These are phyloP conservation scores for Suillus americanus DNA, from an alignment of 768 basidiomycete species.

Conservation along the genomic window DNA sequence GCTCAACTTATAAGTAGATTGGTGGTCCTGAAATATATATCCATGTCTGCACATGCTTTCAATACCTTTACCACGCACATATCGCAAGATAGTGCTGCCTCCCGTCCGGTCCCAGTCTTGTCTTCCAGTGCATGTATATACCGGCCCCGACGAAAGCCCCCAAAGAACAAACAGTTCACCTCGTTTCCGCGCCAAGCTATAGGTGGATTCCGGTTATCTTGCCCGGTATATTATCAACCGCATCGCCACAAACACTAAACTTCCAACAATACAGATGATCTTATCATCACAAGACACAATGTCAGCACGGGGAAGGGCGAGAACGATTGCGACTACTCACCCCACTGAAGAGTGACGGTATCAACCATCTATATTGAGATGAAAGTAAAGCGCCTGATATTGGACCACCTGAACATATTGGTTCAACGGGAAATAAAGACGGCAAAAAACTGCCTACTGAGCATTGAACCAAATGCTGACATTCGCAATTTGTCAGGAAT, in stretches of 20 bases:
- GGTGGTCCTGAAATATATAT: not conserved
- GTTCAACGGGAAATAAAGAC: slow-evolving; percentile 7
- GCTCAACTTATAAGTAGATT: not conserved
- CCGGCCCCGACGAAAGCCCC: not conserved
- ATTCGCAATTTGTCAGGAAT: not conserved
- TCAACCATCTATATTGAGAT: slow-evolving; percentile 53
- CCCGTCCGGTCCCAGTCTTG: not conserved
- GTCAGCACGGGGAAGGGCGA: not conserved
- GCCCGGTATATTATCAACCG: not conserved
- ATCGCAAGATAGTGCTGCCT: not conserved
- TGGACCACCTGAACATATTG: slow-evolving; percentile 49
- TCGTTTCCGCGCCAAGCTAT: not conserved
- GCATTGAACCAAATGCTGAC: slow-evolving; percentile 22
- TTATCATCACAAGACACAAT: not conserved
- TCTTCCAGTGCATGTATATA: not conserved
- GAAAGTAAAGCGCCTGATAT: slow-evolving; percentile 58
- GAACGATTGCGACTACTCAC: slow-evolving; percentile 17
- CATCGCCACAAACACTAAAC: not conserved
- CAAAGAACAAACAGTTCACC: not conserved
- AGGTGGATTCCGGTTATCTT: not conserved
- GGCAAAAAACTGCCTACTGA: slow-evolving; percentile 11
- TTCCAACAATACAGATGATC: not conserved
- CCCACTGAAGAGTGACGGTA: slow-evolving; percentile 54
- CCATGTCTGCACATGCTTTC: not conserved
- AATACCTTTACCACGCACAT: not conserved